Conservation (phyloP, 1,139 yeast species). For the Geotrichum carabidarum region DNA sequence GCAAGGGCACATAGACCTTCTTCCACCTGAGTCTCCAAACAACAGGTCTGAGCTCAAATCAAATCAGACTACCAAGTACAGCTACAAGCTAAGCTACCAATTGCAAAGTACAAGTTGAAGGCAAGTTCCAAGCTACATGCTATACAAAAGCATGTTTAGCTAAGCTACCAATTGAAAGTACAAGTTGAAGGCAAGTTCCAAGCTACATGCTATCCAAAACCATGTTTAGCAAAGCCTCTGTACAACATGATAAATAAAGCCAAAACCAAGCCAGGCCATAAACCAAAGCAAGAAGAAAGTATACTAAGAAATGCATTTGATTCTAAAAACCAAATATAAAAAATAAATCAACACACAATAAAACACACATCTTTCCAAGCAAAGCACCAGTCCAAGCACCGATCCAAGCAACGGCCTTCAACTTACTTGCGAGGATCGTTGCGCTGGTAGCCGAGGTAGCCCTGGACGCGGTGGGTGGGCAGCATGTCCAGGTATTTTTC, state of each 20-base stretch:
- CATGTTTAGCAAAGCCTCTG: not conserved
- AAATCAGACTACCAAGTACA: not conserved
- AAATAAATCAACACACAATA: not conserved
- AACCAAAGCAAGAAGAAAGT: not conserved
- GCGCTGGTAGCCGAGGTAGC: conserved; percentile 77
- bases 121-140: no score
- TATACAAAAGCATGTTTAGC: no score
- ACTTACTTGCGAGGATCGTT: conserved; percentile 70
- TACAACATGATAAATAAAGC: no score
- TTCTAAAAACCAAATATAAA: not conserved
- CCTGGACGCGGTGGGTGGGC: conserved; percentile 61
- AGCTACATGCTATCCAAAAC: no score
- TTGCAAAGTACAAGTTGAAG: no score
- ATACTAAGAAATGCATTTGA: conserved; percentile 1
- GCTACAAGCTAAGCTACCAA: no score
- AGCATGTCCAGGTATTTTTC: conserved; percentile 72
- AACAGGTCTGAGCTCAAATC: not conserved
- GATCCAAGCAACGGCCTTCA: not conserved
- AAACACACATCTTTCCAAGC: not conserved
- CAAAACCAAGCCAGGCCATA: not conserved
- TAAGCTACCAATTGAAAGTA: no score
- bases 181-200: no score
- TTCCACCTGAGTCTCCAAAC: not conserved
- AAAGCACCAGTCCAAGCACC: not conserved
- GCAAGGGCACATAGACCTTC: not conserved